Evolutionary conservation across 768 basidiomycete species (phyloP), one percentile per base, ranked within the genome.

Genomic region (Strobilomyces echinocephalus): DNA sequence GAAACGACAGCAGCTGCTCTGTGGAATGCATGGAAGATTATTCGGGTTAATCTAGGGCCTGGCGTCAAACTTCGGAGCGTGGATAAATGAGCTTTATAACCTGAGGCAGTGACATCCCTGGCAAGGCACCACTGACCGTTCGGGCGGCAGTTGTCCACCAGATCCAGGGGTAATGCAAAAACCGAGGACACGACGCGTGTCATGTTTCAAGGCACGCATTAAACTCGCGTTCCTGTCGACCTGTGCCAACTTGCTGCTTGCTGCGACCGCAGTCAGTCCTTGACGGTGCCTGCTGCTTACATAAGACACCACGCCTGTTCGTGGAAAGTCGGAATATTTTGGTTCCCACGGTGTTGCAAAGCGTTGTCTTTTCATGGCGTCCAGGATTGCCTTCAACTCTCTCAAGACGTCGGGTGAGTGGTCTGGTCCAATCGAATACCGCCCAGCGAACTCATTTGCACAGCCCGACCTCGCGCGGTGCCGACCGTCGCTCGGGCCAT

Each of bases 311-410:
- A n/a, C n/a, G n/a, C 24, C 24, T 44, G 50, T 35, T 61, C 68
- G 69, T 69, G 54, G 52, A 57, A 58, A 66, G 60, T 57, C 68
- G 68, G 68, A 60, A 56, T 64, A 63, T 59, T 66, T 66, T 58
- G 44, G 26, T 70, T 69, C 69, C 21, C 68, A 69, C 69, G 60
- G 49, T 49, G 38, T 49, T 38, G 35, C 59, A 20, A 39, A 41
- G 38, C 57, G 41, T 54, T 49, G 33, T 47, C 52, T 46, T 47
- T 46, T 55, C 60, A 87, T 87, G 84, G 83, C 84, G 60, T 84
- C 84, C 68, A 82, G 84, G 78, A 80, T 87, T 72, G 84, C 82
- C 69, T 69, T 84, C 61, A 80, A 73, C 75, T 74, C 84, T 46
- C 73, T 87, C 66, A 76, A 81, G 72, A 79, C 77, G 53, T 81